phyloP scores from a whole-genome alignment of 2,329 filamentous ascomycete genomes.

The Hortaea werneckii region DNA sequence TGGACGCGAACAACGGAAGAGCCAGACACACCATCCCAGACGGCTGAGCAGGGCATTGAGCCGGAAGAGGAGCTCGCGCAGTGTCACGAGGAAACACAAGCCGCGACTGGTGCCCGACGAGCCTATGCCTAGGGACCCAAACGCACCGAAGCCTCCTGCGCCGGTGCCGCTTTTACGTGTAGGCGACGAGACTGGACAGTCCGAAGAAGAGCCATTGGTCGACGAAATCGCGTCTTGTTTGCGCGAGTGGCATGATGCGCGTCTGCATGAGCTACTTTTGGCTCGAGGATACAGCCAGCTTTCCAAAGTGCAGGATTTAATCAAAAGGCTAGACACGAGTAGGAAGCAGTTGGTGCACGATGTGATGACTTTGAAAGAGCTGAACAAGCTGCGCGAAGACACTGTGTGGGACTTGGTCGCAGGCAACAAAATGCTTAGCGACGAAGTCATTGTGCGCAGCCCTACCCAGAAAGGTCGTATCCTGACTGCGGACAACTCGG shows the following conservation, averaged over 20 bases:
- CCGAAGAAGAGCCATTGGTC: constrained; percentile 76
- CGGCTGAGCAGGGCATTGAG: constrained; percentile 22
- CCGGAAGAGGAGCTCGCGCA: constrained; percentile 16
- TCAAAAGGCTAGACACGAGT: constrained; percentile 72
- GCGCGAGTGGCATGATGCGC: constrained; percentile 96
- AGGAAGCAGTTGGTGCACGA: constrained; percentile 88
- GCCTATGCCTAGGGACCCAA: constrained; percentile 47
- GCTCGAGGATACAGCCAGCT: constrained; percentile 70
- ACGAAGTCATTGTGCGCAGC: constrained; percentile 90
- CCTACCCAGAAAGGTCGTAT: constrained; percentile 73
- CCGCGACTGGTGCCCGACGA: constrained; percentile 12
- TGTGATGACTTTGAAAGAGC: constrained; percentile 79
- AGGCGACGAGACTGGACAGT: constrained; percentile 91
- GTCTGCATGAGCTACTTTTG: constrained; percentile 83
- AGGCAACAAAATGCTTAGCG: constrained; percentile 87
- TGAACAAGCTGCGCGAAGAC: constrained; percentile 68
- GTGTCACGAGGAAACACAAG: constrained; percentile 12
- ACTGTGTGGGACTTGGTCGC: constrained; percentile 92
- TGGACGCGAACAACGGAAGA: constrained; percentile 16
- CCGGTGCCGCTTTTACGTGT: constrained; percentile 97
- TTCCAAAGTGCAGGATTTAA: constrained; percentile 70
- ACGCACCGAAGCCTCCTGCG: constrained; percentile 68
- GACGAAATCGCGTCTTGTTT: constrained; percentile 96
- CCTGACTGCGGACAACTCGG: constrained; percentile 83
- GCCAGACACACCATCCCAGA: constrained; percentile 18